Base-by-base conservation (phyloP, 768 basidiomycete genomes). In the Hygrocybe punicea region DNA sequence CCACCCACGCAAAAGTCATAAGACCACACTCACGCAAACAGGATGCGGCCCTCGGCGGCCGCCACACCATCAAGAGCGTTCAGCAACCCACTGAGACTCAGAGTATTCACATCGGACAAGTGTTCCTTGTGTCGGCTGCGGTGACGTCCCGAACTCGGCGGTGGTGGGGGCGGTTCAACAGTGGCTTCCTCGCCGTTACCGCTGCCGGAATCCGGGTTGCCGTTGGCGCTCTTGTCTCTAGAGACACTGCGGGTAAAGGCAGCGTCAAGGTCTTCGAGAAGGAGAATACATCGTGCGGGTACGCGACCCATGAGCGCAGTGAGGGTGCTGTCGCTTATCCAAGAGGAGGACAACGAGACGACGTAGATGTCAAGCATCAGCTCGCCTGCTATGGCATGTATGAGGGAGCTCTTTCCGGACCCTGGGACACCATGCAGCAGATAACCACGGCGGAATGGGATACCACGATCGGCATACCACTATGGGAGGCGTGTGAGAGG, bases 381-480 rank as follows among this genome's bases (percentile, higher is more conserved):
- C 67, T 90, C 87, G 46, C 93, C 93, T 7, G 93, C 93, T 25
- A 94, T 84, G 13, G 92, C 81, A 60, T 93, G 90, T 63, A 93
- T 91, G 55, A 93, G 78, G 17, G 89, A 91, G 19, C 86, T 87
- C 75, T 94, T 94, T 47, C 91, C 91, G 24, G 87, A 89, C 49
- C 91, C 92, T 10, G 91, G 86, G 24, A 91, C 87, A 60, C 90
- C 89, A 63, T 92, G 85, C 21, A 93, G 78, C 51, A 93, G 81
- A 69, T 91, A 92, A 4, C 92, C 92, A 55, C 92, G 83, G 54
- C 92, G 87, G 82, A 91, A 93, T 29, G 92, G 92, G 62, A 93
- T 93, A 51, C 92, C 92, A 64, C 92, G 86, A 70, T 92, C 89
- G n/a, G 89, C 89, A 63, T 93, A 94, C 92, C 92, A 93, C 84